phyloP scores from a whole-genome alignment of 345 rosid species.

The Linum usitatissimum region DNA sequence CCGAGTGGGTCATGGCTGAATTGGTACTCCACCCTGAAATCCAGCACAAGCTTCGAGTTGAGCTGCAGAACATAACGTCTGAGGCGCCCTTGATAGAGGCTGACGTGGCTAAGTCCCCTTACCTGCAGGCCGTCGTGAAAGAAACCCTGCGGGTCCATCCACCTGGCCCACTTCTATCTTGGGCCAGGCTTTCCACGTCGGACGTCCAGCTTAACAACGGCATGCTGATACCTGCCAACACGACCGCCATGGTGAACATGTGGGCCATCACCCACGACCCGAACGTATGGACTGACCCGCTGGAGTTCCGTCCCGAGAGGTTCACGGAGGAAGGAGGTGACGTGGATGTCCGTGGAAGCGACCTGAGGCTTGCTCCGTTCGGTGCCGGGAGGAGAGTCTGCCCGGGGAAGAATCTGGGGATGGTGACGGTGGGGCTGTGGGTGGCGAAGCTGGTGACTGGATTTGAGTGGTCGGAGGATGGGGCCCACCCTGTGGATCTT shows the following conservation, averaged over 20 bases:
- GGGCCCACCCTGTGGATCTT: constrained; percentile 39
- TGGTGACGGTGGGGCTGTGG: constrained; percentile 62
- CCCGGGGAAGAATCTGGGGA: constrained; percentile 74
- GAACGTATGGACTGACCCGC: constrained; percentile 50
- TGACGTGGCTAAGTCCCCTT: constrained; percentile 47
- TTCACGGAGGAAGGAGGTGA: constrained; percentile 25
- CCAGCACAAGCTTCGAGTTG: constrained; percentile 32
- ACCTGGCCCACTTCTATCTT: constrained; percentile 81
- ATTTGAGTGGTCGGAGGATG: constrained; percentile 50
- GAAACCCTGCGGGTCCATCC: constrained; percentile 75
- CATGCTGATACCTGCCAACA: constrained; percentile 57
- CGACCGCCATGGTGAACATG: constrained; percentile 97
- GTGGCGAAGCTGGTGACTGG: constrained; percentile 51
- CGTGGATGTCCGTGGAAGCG: constrained; percentile 59
- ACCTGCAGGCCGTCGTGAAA: constrained; percentile 66
- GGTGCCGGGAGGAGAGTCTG: constrained; percentile 90
- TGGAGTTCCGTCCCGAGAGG: constrained; percentile 59
- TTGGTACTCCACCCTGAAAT: constrained; percentile 48
- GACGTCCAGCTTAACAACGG: constrained; percentile 76
- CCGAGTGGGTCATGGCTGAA: constrained; percentile 92
- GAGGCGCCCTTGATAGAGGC: constrained; percentile 28
- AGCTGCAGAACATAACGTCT: constrained; percentile 22
- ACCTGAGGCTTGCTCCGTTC: constrained; percentile 74
- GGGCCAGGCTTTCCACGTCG: constrained; percentile 82
- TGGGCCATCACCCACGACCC: constrained; percentile 92